Evolutionary conservation across 257 asterid genomes (phyloP), one percentile per base, ranked within the genome.

Genomic region (Orobanche coerulescens): DNA sequence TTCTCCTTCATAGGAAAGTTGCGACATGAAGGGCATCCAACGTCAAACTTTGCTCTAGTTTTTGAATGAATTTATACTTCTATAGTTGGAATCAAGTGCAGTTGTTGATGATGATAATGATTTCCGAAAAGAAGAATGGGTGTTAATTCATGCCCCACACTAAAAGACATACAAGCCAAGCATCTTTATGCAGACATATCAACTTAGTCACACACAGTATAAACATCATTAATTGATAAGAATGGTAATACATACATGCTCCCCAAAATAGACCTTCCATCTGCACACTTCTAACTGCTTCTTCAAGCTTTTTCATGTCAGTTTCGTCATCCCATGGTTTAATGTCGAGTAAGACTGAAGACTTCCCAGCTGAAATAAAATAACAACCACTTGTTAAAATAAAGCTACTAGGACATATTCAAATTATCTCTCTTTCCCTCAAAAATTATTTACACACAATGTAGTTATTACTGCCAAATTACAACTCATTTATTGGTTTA

Each of bases 251-350:
- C 94, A 40, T 72, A 92, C 96, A 82, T 54, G 96, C 98, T 66
- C 98, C 98, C 93, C 88, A 92, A 43, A 73, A 43, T 46, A 92
- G 85, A 70, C 98, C 98, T 44, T 91, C 98, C 88, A 82, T 67
- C 40, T 70, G 19, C 65, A 91, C 87, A 46, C 81, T 63, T 58
- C 88, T 77, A 40, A 92, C 95, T 16, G 95, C 91, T 76, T 92
- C 98, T 69, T 92, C 98, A 11, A 92, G 97, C 73, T 81, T 79
- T 62, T 88, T 79, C 98, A 93, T 93, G 61, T 86, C 97, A 11
- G 99, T 93, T 73, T 93, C 99, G 25, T 93, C 99, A 70, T 93
- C 98, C 97, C 97, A 86, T 58, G 97, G 94, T 66, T 90, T 90
- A 4, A 90, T 67, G 68, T 88, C 96, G 87, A 88, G 10, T 6